These are phyloP conservation scores for Aethionema arabicum DNA, from an alignment of 345 rosid species.

Conservation along the genomic window DNA sequence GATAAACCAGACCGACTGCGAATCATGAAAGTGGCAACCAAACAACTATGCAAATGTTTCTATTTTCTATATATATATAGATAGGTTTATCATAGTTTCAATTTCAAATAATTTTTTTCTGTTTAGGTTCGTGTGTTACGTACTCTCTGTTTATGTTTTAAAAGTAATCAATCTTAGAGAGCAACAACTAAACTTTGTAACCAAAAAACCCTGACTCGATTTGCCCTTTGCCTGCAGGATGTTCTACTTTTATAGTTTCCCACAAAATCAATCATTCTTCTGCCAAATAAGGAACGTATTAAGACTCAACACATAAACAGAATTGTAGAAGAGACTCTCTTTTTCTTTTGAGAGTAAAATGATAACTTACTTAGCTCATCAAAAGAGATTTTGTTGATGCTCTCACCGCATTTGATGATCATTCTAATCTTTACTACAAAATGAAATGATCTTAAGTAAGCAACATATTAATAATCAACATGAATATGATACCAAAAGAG, in stretches of 20 bases:
- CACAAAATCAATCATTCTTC: too few relatives aligned
- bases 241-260: too few relatives aligned
- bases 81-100: too few relatives aligned
- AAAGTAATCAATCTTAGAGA: too few relatives aligned
- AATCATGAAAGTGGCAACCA: too few relatives aligned
- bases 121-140: too few relatives aligned
- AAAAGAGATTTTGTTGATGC: conserved; percentile 53
- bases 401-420: conserved; percentile 67
- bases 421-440: conserved; percentile 67
- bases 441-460: background rate
- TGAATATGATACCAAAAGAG: background rate
- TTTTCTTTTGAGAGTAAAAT: background rate
- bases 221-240: too few relatives aligned
- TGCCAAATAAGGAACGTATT: conserved; percentile 7
- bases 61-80: too few relatives aligned
- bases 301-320: background rate
- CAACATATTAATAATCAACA: conserved; percentile 4
- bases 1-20: too few relatives aligned
- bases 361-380: conserved; percentile 68
- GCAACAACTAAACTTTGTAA: background rate
- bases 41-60: too few relatives aligned
- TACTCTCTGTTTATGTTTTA: too few relatives aligned
- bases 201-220: conserved; percentile 3
- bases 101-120: too few relatives aligned
- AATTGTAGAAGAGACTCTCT: background rate